Evolutionary conservation across 352 stramenopile species (phyloP), one percentile per base, ranked within the genome.

Genomic region (Pythium aquatile): DNA sequence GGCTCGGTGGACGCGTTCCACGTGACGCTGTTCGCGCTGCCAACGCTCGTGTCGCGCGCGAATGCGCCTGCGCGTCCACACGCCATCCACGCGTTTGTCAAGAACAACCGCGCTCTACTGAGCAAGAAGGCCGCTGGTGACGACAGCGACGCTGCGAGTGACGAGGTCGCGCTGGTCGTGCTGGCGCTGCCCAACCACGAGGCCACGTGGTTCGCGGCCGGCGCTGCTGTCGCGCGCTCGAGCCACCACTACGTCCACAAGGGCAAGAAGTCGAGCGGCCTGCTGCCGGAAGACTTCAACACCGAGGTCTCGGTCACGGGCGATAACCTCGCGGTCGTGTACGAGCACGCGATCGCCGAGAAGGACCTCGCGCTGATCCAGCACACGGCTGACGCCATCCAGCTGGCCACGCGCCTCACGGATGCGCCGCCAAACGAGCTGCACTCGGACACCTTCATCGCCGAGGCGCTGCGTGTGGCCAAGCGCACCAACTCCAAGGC

Each of bases 341-440:
- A 76, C 56, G 53, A 88, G 60, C 73, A 75, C 28, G 46, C 65
- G 10, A 49, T 90, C 10, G 63, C 51, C 0, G 28, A n/a, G 2
- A 59, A 65, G 9, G 62, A 88, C 54, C 51, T 75, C 10, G 64
- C 62, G 55, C 68, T 85, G 6, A 47, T 79, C 70, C 72, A 88
- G 69, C 76, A 78, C 54, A 91, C 88, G 48, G 80, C 87, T 5
- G 74, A 96, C 40, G 87, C 71, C 33, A 95, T 98, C 33, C 88
- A 94, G 65, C 69, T 98, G 11, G 85, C 87, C 10, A 76, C 81
- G 61, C 77, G 87, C 35, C 81, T 99, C 35, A 93, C 97, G 24
- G 92, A 98, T 68, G 87, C 83, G 8, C 91, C 91, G 30, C 76
- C 86, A 14, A 96, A 98, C 68, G 79, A 98, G 63, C 72, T 99